Conservation (phyloP, 495 filamentous ascomycete genomes). For the Chaetomium fimeti region DNA sequence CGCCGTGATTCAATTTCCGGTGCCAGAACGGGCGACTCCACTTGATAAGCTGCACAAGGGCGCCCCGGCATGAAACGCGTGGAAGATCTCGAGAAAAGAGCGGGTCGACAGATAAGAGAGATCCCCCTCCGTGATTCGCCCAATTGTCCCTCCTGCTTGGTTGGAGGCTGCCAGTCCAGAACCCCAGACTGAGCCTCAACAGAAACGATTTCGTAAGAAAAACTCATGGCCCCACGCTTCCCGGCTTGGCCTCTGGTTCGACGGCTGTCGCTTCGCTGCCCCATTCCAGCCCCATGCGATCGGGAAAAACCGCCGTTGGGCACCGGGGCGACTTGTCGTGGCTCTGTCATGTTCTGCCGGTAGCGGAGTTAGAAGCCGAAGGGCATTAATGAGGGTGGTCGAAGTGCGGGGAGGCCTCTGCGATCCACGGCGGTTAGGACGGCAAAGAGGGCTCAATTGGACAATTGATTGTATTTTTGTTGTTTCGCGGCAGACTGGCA, state of each 20-base stretch:
- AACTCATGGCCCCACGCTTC: conserved; percentile 19
- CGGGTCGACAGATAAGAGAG: conserved; percentile 24
- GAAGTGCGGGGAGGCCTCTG: background rate
- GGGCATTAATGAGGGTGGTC: background rate
- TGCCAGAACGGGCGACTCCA: conserved; percentile 2
- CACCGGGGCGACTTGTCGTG: background rate
- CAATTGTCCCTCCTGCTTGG: conserved; percentile 1
- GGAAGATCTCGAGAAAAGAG: conserved; percentile 24
- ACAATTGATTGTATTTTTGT: too few species aligned
- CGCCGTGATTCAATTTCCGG: conserved; percentile 13
- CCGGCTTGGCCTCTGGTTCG: conserved; percentile 10
- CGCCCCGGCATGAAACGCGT: conserved; percentile 10
- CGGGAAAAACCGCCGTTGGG: conserved; percentile 1
- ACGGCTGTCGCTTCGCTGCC: background rate
- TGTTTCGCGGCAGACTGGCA: too few species aligned
- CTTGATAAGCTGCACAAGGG: conserved; percentile 2
- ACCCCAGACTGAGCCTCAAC: conserved; percentile 13
- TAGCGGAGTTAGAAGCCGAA: background rate
- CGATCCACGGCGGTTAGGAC: background rate
- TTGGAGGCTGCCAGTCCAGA: background rate
- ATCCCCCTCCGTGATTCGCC: conserved; percentile 20
- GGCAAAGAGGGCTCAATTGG: background rate
- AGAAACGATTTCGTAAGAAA: conserved; percentile 28
- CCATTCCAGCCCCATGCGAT: conserved; percentile 9
- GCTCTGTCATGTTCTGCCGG: background rate